Conservation (phyloP, 2,329 filamentous ascomycete species). For the Bipolaris gigantea region DNA sequence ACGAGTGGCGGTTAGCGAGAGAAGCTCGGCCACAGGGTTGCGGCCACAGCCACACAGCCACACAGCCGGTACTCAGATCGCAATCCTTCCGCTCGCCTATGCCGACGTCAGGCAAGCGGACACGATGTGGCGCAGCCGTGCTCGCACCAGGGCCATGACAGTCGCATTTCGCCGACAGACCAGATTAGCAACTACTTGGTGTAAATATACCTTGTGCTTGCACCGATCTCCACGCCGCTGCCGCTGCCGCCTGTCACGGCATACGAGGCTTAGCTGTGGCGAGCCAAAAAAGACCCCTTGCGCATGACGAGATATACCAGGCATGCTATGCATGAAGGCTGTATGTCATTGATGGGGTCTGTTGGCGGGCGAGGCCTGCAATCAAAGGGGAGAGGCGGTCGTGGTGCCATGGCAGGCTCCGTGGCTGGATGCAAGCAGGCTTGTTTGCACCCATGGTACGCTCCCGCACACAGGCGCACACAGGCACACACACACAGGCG, state of each 20-base stretch:
- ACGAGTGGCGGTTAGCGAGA: slow-evolving; percentile 15
- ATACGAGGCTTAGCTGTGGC: slow-evolving; percentile 10
- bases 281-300: slow-evolving; percentile 22
- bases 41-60: slow-evolving; percentile 15
- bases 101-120: slow-evolving; percentile 4
- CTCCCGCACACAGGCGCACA: not conserved
- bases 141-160: slow-evolving; percentile 6
- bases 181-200: slow-evolving; percentile 1
- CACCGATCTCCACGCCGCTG: not conserved
- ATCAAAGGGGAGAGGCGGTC: slow-evolving; percentile 10
- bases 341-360: slow-evolving; percentile 14
- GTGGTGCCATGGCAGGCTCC: not conserved
- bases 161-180: slow-evolving; percentile 12
- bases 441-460: slow-evolving; percentile 15
- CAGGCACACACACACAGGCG: slow-evolving; percentile 17
- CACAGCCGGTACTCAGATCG: slow-evolving; percentile 9
- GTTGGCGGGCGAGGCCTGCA: slow-evolving; percentile 18
- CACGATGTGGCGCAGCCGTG: slow-evolving; percentile 25
- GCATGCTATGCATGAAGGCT: slow-evolving; percentile 19
- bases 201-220: not conserved
- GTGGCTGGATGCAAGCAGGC: slow-evolving; percentile 4
- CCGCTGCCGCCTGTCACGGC: slow-evolving; percentile 1
- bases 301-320: slow-evolving; percentile 21
- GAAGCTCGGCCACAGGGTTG: slow-evolving; percentile 12
- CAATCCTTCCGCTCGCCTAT: not conserved